Percentiles rank a stretch among this genome's conserved stretches.
These are phyloP conservation scores for Neurospora crassa DNA, from an alignment of 2,329 filamentous ascomycete genomes.

Conservation along the genomic window DNA sequence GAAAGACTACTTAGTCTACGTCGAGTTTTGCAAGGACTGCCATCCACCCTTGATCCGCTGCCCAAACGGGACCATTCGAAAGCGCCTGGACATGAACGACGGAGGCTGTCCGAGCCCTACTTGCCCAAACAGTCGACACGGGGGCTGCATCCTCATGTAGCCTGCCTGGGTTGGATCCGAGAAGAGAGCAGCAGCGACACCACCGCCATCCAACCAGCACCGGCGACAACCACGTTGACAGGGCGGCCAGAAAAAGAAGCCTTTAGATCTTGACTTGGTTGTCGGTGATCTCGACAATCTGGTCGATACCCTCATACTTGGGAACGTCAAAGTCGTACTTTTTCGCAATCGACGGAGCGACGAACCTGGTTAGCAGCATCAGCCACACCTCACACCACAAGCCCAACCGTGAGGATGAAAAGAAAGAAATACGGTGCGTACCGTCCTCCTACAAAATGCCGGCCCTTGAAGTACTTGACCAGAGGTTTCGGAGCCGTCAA, in stretches of 20 bases:
- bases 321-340: slow-evolving; percentile 84
- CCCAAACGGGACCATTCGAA: slow-evolving; percentile 31
- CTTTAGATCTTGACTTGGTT: slow-evolving; percentile 44
- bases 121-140: slow-evolving; percentile 48
- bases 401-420: slow-evolving; percentile 9
- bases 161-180: slow-evolving; percentile 1
- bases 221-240: background rate
- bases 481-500: slow-evolving; percentile 90
- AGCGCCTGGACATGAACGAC: slow-evolving; percentile 38
- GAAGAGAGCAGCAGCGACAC: background rate
- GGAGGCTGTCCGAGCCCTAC: slow-evolving; percentile 49
- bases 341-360: slow-evolving; percentile 65
- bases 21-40: slow-evolving; percentile 44
- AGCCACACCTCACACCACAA: slow-evolving; percentile 14
- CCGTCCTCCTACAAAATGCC: slow-evolving; percentile 87
- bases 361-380: slow-evolving; percentile 49
- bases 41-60: slow-evolving; percentile 40
- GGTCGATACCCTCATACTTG: slow-evolving; percentile 75
- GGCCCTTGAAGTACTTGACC: slow-evolving; percentile 71
- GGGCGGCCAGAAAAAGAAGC: background rate
- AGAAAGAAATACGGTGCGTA: slow-evolving; percentile 27
- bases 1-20: slow-evolving; percentile 49
- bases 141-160: slow-evolving; percentile 45
- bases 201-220: background rate
- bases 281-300: slow-evolving; percentile 66